phyloP scores from a whole-genome alignment of 805 yeast genomes.

The Saccharomycopsis sp. region DNA sequence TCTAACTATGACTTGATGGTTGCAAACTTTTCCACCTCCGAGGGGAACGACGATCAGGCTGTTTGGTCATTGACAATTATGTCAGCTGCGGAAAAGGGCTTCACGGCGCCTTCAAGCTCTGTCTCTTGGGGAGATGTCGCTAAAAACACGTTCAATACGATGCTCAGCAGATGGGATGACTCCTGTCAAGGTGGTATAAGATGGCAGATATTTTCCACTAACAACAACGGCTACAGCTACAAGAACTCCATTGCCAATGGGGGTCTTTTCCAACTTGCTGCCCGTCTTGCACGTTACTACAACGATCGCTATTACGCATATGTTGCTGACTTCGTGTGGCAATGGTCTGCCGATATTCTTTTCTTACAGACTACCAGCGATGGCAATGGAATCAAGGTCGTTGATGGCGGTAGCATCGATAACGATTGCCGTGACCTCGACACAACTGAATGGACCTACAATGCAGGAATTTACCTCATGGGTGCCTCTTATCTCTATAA shows the following conservation, averaged over 20 bases:
- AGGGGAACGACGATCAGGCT: slow-evolving; percentile 48
- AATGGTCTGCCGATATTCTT: slow-evolving; percentile 47
- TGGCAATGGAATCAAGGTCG: slow-evolving; percentile 33
- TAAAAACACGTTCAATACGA: slow-evolving; percentile 30
- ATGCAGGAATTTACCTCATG: slow-evolving; percentile 58
- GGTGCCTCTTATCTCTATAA: slow-evolving; percentile 69
- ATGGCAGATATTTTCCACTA: slow-evolving; percentile 67
- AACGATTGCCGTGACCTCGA: slow-evolving; percentile 41
- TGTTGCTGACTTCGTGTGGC: slow-evolving; percentile 55
- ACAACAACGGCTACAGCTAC: slow-evolving; percentile 56
- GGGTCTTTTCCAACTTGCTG: slow-evolving; percentile 54
- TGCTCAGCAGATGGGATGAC: slow-evolving; percentile 52
- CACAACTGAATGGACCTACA: slow-evolving; percentile 57
- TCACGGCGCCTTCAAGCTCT: slow-evolving; percentile 30
- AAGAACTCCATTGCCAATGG: slow-evolving; percentile 63
- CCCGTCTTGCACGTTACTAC: slow-evolving; percentile 56
- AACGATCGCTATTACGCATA: slow-evolving; percentile 53
- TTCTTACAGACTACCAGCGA: slow-evolving; percentile 27
- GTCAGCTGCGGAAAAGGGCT: slow-evolving; percentile 41
- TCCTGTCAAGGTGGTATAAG: slow-evolving; percentile 58
- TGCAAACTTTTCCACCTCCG: slow-evolving; percentile 39
- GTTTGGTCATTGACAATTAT: slow-evolving; percentile 44
- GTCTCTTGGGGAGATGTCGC: slow-evolving; percentile 29
- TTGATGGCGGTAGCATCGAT: slow-evolving; percentile 52
- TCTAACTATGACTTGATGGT: slow-evolving; percentile 36